Evolutionary conservation across 768 basidiomycete species (phyloP), one percentile per base, ranked within the genome.

Genomic region (Tremella mesenterica): DNA sequence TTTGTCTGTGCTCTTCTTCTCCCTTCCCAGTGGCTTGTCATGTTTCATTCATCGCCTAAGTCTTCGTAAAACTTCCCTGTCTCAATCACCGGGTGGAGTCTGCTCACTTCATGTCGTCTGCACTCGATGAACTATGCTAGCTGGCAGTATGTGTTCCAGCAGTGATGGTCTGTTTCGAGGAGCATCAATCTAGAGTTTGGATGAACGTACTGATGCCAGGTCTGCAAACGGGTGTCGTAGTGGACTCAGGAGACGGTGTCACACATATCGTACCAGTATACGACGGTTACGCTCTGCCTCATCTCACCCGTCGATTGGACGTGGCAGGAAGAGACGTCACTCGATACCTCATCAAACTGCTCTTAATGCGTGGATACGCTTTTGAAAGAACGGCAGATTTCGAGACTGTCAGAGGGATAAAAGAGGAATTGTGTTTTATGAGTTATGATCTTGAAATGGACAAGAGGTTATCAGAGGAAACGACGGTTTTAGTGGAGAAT

Each of bases 341-440:
- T 43, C 83, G 91, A 65, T 99, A 99, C 75, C 78, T 99, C 75
- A 99, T 99, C 81, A 99, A 97, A 76, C 80, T 99, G n/a, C 79
- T 99, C 29, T 82, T 97, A 63, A 96, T 96, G 92, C 84, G 93
- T n/a, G 95, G 95, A n/a, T 97, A 99, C 73, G 95, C 95, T 0
- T 97, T 99, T 81, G 97, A 99, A 76, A 83, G 95, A 34, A 99
- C 95, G 2, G 95, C 95, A 25, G 95, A 99, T 76, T 99, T 99
- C 66, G 95, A 99, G 77, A 99, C 95, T 1, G 95, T 99, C 20
- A 78, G 93, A 28, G 89, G 95, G 73, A 97, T 99, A 77, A 99
- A 99, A 76, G 95, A 99, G 79, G 95, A 92, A 73, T 75, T 97
- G 41, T 99, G 95, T 76, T 99, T 97, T 70, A 87, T 95, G 67